Base-by-base conservation (phyloP, 2,329 filamentous ascomycete species). In the Chrysoporthe puriensis region DNA sequence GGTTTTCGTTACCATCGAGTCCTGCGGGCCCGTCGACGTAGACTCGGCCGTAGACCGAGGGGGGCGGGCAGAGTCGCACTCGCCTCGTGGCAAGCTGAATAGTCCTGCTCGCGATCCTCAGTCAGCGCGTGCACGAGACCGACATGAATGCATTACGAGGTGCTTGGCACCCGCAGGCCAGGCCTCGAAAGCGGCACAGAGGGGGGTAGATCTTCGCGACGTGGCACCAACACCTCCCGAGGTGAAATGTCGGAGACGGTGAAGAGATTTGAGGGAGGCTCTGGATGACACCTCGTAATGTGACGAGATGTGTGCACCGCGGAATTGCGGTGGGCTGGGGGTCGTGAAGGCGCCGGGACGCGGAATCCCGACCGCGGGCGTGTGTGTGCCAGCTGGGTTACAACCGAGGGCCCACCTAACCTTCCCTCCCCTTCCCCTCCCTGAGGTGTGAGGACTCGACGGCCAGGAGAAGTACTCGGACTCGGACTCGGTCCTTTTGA, bases 61-160 rank as follows among this genome's bases (percentile, higher is more conserved):
- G 26, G 50, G 11, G 11, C 4, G 21, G 50, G 21, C 16, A 32
- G 9, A 21, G 13, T 54, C 11, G 26, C 16, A 32, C 50, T 54
- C 50, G 50, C 13, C 26, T 32, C 21, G 21, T 14, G 14, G 7
- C 50, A 54, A 13, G 26, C 14, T 4, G 50, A 14, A 21, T 1
- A 21, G 11, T 34, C 50, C 21, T 54, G 21, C 26, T 32, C 1
- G 4, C 5, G 26, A 26, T 6, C 8, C 50, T 54, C 26, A 54
- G 21, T 54, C 50, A 54, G 50, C 50, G 26, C 50, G 50, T 54
- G 50, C 50, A 54, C 13, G 50, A 54, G 50, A 54, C 50, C 50
- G 21, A 34, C 50, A 26, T 54, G 50, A 54, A 32, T 32, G 50
- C 50, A 54, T 34, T 26, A 54, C 26, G 50, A 54, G 32, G 16